A percentile compares a stretch with the other conserved stretches of the same genome.
Conservation (phyloP, 129 eudicot species). For the Smallanthus sonchifolius region DNA sequence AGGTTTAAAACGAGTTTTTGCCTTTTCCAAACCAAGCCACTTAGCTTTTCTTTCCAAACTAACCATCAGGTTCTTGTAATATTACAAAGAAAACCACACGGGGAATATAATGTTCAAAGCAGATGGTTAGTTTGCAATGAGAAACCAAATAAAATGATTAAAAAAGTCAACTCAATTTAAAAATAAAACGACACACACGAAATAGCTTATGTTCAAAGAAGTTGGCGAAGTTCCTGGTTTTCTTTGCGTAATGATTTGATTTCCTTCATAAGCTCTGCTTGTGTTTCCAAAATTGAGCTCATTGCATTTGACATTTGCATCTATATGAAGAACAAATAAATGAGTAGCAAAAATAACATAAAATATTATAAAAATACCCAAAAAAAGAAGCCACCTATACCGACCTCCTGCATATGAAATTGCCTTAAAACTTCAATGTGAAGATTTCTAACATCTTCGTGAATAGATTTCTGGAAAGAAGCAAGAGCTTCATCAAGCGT, state of each 20-base stretch:
- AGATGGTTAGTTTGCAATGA: conserved; percentile 14
- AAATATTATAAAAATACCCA: background rate
- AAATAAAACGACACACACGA: background rate
- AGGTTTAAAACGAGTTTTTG: background rate
- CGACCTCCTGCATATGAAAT: conserved; percentile 95
- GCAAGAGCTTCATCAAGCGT: conserved; percentile 89
- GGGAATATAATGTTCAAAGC: background rate
- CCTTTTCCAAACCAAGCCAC: conserved; percentile 1
- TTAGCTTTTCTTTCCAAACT: conserved; percentile 12
- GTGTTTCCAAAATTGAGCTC: conserved; percentile 61
- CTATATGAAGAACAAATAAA: conserved; percentile 36
- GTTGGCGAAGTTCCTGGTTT: conserved; percentile 69
- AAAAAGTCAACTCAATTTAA: conserved; percentile 10
- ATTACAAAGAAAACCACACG: background rate
- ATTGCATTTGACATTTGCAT: conserved; percentile 64
- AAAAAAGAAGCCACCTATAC: background rate
- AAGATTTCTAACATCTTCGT: conserved; percentile 94
- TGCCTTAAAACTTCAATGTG: conserved; percentile 90
- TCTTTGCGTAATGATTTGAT: conserved; percentile 71
- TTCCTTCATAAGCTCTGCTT: conserved; percentile 85
- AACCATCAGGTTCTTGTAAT: conserved; percentile 1
- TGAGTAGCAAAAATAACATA: conserved; percentile 6
- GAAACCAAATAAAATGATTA: conserved; percentile 4
- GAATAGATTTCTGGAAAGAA: conserved; percentile 88
- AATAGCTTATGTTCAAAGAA: conserved; percentile 38